These are phyloP conservation scores for Suhomyces sp. DNA, from an alignment of 805 yeast genomes.

Conservation along the genomic window DNA sequence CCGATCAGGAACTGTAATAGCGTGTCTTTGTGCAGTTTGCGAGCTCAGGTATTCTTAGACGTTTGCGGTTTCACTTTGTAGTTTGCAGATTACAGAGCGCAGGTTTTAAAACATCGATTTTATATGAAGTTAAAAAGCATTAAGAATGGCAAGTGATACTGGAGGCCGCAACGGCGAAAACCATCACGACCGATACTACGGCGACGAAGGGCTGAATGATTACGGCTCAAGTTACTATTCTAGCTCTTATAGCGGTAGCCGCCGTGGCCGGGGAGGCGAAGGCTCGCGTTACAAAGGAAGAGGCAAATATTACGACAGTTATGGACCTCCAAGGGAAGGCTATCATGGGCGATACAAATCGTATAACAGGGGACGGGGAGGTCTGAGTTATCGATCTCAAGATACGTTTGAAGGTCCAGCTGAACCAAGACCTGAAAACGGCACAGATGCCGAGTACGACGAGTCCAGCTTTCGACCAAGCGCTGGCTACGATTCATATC, in stretches of 20 bases:
- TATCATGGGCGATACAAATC: constrained; percentile 7
- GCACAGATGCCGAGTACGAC: neutral
- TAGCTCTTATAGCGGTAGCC: constrained; percentile 3
- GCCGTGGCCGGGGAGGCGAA: constrained; percentile 5
- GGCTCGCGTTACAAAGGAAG: constrained; percentile 13
- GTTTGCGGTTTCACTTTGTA: neutral
- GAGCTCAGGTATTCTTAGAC: neutral
- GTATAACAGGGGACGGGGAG: constrained; percentile 1
- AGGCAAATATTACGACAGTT: constrained; percentile 13
- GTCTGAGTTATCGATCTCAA: neutral
- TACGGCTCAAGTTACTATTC: neutral
- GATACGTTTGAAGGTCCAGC: constrained; percentile 1
- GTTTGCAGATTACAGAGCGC: neutral
- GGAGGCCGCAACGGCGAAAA: constrained; percentile 1
- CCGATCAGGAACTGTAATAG: constrained; percentile 11
- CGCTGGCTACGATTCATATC: constrained; percentile 3
- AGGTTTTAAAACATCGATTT: neutral
- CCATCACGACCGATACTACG: constrained; percentile 1
- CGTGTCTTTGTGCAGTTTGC: constrained; percentile 1
- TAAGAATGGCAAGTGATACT: neutral
- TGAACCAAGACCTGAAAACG: neutral
- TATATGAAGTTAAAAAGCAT: neutral
- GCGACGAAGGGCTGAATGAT: constrained; percentile 1
- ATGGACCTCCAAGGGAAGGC: constrained; percentile 6
- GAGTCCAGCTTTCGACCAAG: neutral